A percentile compares a stretch with the other conserved stretches of the same genome.
phyloP scores from a whole-genome alignment of 2,329 filamentous ascomycete species.

The Fusarium ambrosium region DNA sequence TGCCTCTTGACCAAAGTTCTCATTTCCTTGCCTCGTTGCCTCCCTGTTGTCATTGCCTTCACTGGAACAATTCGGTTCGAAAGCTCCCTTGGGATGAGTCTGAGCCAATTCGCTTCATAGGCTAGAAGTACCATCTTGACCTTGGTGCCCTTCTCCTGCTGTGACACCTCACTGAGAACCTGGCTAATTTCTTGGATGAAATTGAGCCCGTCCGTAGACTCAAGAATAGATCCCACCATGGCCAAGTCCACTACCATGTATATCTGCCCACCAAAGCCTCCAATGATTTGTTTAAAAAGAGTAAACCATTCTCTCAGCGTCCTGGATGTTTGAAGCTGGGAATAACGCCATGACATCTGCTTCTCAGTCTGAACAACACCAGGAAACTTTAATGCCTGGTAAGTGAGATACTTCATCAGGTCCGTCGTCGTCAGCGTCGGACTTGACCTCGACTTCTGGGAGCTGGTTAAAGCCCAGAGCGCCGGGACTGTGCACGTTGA shows the following conservation, averaged over 20 bases:
- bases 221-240: background rate
- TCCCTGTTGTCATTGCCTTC: background rate
- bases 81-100: background rate
- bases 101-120: constrained; percentile 4
- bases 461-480: constrained; percentile 9
- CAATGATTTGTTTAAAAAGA: background rate
- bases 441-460: background rate
- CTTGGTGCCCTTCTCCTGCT: fast-evolving
- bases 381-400: background rate
- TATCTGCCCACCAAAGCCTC: background rate
- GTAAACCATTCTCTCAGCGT: background rate
- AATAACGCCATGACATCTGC: background rate
- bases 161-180: fast-evolving
- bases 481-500: background rate
- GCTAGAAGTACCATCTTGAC: constrained; percentile 3
- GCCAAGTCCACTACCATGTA: constrained; percentile 22
- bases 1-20: background rate
- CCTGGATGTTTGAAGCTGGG: background rate
- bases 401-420: constrained; percentile 15
- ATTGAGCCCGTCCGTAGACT: fast-evolving
- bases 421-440: background rate
- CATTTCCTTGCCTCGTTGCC: background rate
- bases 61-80: background rate
- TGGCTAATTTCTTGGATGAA: background rate
- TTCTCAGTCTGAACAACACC: background rate